Base-by-base conservation (phyloP, 768 basidiomycete species). In the Termitomyces sp. region DNA sequence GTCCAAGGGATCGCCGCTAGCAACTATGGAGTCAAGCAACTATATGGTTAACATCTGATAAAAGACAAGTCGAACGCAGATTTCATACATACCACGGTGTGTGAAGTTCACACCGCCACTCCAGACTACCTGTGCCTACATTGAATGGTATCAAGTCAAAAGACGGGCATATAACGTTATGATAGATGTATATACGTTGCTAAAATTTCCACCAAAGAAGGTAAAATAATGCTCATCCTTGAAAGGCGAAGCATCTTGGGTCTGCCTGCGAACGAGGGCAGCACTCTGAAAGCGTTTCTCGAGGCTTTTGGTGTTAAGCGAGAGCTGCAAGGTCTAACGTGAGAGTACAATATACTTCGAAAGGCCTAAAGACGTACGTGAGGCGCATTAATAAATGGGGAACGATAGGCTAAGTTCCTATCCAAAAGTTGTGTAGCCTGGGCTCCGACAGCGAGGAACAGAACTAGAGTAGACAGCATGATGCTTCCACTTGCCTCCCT, bases 161-260 rank as follows among this genome's bases (percentile, higher is more conserved):
- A 55, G 38, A 29, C 15, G 3, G 7, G 40, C 2, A 17, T 31
- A n/a, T n/a, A 3, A 15, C 40, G 17, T 14, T 1, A 15, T 17
- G 29, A 42, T 5, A 42, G 10, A 85, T 75, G 84, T 34, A 42
- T 54, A 36, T 50, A 49, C 62, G 36, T 63, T 63, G 15, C 62
- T 58, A 31, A 63, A 63, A 34, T 63, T 54, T 9, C 46, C 57
- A 20, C 57, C 62, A 14, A 32, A 63, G 11, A 63, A 63, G 20
- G 62, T 63, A 9, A 49, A 53, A 34, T 63, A 63, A 36, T 63
- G 62, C 32, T 63, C 57, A 49, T 63, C 62, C 38, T 45, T 59
- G 48, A 59, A 63, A n/a, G 45, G 40, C 1, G 62, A 29, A 25
- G 57, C 62, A 17, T 59, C 62, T 37, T 53, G 25, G 9, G 59